These are phyloP conservation scores for Agapanthus africanus DNA, from an alignment of 106 monocot genomes.

Conservation along the genomic window DNA sequence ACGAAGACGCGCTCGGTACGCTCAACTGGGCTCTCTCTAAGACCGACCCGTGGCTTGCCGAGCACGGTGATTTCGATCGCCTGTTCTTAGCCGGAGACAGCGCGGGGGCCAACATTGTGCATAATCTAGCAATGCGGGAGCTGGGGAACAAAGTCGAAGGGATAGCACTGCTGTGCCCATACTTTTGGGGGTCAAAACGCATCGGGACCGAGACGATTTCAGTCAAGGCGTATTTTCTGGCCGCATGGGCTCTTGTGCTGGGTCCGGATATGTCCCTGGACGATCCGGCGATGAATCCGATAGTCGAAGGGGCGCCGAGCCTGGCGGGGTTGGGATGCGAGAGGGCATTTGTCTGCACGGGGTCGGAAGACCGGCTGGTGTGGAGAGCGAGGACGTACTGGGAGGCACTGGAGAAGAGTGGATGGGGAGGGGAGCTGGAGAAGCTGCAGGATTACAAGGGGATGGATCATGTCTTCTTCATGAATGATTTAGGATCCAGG, in stretches of 20 bases:
- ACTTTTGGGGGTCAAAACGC: conserved; percentile 6
- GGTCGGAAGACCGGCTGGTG: conserved; percentile 4
- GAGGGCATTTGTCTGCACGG: conserved; percentile 8
- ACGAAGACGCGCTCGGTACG: conserved; percentile 40
- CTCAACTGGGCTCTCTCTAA: conserved; percentile 11
- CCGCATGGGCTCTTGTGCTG: conserved; percentile 13
- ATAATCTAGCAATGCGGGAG: conserved; percentile 17
- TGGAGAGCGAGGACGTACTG: conserved; percentile 15
- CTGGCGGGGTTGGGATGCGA: conserved; percentile 9
- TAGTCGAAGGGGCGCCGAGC: conserved; percentile 10
- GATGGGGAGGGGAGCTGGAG: conserved; percentile 25
- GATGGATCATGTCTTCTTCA: no score
- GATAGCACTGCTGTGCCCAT: conserved; percentile 8
- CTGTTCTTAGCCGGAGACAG: conserved; percentile 21
- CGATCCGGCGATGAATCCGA: conserved; percentile 15
- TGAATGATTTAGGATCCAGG: no score
- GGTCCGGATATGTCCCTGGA: neutral
- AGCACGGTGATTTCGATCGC: neutral
- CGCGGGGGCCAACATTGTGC: conserved; percentile 24
- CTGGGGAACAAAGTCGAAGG: conserved; percentile 1
- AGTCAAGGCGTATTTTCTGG: conserved; percentile 12
- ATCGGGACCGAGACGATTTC: conserved; percentile 6
- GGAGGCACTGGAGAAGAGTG: conserved; percentile 12
- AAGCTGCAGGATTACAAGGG: no score
- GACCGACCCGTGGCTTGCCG: conserved; percentile 2